phyloP scores from a whole-genome alignment of 441 rosid genomes.

The Arabidopsis lyrata region DNA sequence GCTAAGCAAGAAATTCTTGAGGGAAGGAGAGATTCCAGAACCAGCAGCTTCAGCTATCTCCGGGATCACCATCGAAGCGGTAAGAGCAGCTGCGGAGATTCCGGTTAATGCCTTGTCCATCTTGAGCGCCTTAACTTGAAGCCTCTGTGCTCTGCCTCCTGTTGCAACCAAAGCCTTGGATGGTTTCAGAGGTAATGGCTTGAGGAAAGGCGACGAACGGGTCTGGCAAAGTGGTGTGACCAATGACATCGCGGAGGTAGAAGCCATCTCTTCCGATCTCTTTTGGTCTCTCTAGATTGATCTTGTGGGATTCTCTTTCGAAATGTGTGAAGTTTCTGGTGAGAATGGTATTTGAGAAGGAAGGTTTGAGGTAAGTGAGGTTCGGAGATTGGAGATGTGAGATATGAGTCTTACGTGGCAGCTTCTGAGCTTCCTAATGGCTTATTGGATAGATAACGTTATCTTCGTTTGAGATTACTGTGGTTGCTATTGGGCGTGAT shows the following conservation, averaged over 20 bases:
- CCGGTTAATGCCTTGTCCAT: constrained; percentile 71
- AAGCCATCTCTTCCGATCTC: constrained; percentile 55
- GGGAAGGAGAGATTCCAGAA: constrained; percentile 67
- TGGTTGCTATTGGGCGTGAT: constrained; percentile 15
- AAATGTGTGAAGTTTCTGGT: constrained; percentile 30
- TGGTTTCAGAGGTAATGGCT: constrained; percentile 58
- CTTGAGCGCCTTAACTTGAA: constrained; percentile 70
- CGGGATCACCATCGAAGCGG: constrained; percentile 79
- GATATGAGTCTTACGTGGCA: constrained; percentile 63
- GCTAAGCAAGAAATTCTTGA: constrained; percentile 92
- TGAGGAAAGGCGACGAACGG: constrained; percentile 54
- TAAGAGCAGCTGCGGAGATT: constrained; percentile 72
- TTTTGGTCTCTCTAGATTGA: constrained; percentile 5
- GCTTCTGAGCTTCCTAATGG: constrained; percentile 43
- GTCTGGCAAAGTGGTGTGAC: constrained; percentile 57
- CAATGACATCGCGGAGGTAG: constrained; percentile 73
- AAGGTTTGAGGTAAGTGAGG: not conserved
- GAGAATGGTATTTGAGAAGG: constrained; percentile 33
- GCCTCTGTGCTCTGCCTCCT: constrained; percentile 43
- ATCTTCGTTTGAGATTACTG: constrained; percentile 46
- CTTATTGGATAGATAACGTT: constrained; percentile 64
- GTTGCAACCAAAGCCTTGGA: constrained; percentile 45
- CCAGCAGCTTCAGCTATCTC: constrained; percentile 83
- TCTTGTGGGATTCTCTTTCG: constrained; percentile 11
- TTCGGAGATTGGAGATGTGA: constrained; percentile 53